phyloP scores from a whole-genome alignment of 306 rosid genomes.

The Mimosa pudica region DNA sequence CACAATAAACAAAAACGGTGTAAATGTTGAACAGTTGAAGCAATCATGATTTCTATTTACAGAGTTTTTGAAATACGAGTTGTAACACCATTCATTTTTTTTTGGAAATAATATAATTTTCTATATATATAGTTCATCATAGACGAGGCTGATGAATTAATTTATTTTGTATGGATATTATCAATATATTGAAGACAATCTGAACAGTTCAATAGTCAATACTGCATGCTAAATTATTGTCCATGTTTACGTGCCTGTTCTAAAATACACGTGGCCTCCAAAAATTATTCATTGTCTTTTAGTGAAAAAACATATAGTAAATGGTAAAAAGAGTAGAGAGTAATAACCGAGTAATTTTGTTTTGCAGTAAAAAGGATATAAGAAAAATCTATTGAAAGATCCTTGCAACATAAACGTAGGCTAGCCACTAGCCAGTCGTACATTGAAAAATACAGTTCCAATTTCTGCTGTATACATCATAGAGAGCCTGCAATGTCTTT shows the following conservation, averaged over 20 bases:
- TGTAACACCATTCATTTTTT: too few species aligned
- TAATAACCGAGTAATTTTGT: background rate
- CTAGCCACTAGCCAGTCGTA: background rate
- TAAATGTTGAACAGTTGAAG: too few species aligned
- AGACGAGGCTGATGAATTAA: background rate
- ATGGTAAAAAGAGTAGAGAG: background rate
- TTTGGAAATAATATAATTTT: too few species aligned
- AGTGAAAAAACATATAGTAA: background rate
- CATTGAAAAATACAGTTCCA: background rate
- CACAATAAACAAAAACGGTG: too few species aligned
- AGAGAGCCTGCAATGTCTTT: background rate
- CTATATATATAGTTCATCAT: too few species aligned
- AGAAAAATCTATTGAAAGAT: background rate
- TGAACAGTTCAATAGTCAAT: background rate
- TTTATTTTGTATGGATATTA: background rate
- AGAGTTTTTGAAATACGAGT: too few species aligned
- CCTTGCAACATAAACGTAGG: background rate
- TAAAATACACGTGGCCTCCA: background rate
- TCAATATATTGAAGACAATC: background rate
- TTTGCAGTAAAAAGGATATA: background rate
- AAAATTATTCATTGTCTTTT: background rate
- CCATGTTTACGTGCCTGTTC: background rate
- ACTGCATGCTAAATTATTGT: background rate
- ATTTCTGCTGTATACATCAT: background rate
- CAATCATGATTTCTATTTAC: too few species aligned